Base-by-base conservation (phyloP, 2,329 filamentous ascomycete genomes). In the Nemania diffusa region DNA sequence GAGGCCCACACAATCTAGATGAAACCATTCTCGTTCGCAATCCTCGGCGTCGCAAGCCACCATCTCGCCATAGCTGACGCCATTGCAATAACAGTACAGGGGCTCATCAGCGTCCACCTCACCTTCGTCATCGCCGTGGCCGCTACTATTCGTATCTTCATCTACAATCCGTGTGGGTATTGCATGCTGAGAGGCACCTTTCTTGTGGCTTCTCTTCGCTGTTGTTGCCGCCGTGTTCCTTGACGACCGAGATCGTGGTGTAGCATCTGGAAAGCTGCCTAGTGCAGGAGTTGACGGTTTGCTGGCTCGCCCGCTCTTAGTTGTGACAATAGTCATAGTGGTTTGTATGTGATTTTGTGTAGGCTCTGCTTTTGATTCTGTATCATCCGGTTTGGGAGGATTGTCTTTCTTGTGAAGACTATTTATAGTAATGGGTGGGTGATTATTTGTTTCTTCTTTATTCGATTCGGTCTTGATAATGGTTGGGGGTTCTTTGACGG, bases 1-100 rank as follows among this genome's bases (percentile, higher is more conserved):
- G 73, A 96, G 80, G 27, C 92, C 92, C 32, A 93, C 92, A 78
- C 92, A 96, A 57, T 90, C 91, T 57, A 96, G 81, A 83, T 94
- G 92, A 82, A 94, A 95, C 92, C 92, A 94, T 79, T 94, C 92
- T 69, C 88, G 85, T 71, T 88, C 85, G 79, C 92, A 94, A 56
- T 88, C 87, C 66, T 90, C 87, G 7, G 88, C 89, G 77, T 94
- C 92, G 75, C 92, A 94, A 2, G 90, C 92, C 50, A 94, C 91
- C 92, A 94, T 94, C 80, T 93, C 91, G 22, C 92, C 92, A 75
- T 93, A 94, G 74, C 91, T 93, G 62, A 93, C 89, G 55, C 90
- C 87, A 73, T 93, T 91, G 78, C 92, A 94, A 79, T 92, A 92
- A 78, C 92, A 93, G 78, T 94, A 94, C 15, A 88, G 84, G 42